Base-by-base conservation (phyloP, 352 stramenopile genomes). In the Phytophthora vignae region DNA sequence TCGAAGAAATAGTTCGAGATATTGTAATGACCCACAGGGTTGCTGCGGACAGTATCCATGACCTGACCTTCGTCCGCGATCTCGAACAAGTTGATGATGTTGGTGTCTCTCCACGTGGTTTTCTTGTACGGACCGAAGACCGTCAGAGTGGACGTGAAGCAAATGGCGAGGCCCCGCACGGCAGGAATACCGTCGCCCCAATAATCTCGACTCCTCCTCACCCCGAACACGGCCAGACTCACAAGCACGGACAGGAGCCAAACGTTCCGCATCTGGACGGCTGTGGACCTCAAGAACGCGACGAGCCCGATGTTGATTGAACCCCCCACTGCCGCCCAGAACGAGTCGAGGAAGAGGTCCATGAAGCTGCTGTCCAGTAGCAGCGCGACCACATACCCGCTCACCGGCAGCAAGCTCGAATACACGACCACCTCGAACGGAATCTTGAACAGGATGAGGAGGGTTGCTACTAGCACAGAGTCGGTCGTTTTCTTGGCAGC, bases 361-460 rank as follows among this genome's bases (percentile, higher is more conserved):
- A 79, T 68, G 22, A 85, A 77, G 50, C 57, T 76, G 55, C 62
- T 71, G 42, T 90, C 82, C 31, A 90, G 64, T 17, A 78, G 46
- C 19, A 87, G 72, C 1, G 78, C 83, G 0, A 74, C 1, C 1
- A 77, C 71, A 36, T 90, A 90, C 2, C 61, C 46, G 7, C 69
- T 25, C 0, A 88, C 59, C 1, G 81, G 81, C 17, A 90, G 63
- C 42, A 76, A 71, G 22, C 74, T 88, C 4, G 74, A 67, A 46
- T 91, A 91, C 12, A 91, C 69, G 21, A 90, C 68, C 0, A 83
- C 74, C 48, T 91, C 76, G 40, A 83, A 83, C 21, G 79, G 83
- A 11, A 91, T 82, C 52, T 64, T 77, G 9, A 82, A 52, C 38
- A 84, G 25, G 11, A 77, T 82, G 9, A 31, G 46, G 17, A 69